A percentile compares a stretch with the other conserved stretches of the same genome.
Evolutionary conservation across 2,329 filamentous ascomycete genomes (phyloP).

Genomic region (Thermoascus crustaceus): DNA sequence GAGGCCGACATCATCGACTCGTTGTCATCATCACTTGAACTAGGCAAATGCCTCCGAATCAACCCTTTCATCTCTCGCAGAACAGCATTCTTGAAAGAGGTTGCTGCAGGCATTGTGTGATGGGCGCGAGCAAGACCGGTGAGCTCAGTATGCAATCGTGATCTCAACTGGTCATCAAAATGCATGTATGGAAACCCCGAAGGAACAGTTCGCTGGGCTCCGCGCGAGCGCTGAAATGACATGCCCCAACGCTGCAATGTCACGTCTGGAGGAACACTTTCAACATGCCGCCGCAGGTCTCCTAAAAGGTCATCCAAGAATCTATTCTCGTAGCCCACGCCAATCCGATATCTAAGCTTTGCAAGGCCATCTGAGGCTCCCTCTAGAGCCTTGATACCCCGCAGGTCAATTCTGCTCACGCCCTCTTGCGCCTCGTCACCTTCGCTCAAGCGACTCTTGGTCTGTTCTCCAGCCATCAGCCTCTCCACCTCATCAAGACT

Average conservation of each 20-base stretch:
- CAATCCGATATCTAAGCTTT: conserved; percentile 69
- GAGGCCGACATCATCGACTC: conserved; percentile 82
- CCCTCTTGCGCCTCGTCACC: conserved; percentile 20
- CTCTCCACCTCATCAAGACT: conserved; percentile 70
- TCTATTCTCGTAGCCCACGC: conserved; percentile 73
- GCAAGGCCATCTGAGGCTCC: conserved; percentile 70
- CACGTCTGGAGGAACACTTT: conserved; percentile 59
- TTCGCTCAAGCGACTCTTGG: conserved; percentile 21
- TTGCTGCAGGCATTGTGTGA: conserved; percentile 72
- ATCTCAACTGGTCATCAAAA: conserved; percentile 61
- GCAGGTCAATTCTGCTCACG: conserved; percentile 56
- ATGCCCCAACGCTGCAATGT: conserved; percentile 80
- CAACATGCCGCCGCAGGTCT: conserved; percentile 74
- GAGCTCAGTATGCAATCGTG: conserved; percentile 61
- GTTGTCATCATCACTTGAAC: conserved; percentile 87
- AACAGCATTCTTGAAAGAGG: conserved; percentile 73
- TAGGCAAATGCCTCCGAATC: conserved; percentile 77
- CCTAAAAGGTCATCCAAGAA: conserved; percentile 70
- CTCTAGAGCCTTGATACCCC: conserved; percentile 68
- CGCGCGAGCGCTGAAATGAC: conserved; percentile 63
- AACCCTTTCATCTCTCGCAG: conserved; percentile 78
- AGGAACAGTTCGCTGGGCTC: conserved; percentile 56
- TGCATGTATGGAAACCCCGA: conserved; percentile 71
- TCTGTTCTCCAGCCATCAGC: conserved; percentile 66
- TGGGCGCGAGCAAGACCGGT: conserved; percentile 73